phyloP scores from a whole-genome alignment of 179 eudicot genomes.

The Silene coronaria region DNA sequence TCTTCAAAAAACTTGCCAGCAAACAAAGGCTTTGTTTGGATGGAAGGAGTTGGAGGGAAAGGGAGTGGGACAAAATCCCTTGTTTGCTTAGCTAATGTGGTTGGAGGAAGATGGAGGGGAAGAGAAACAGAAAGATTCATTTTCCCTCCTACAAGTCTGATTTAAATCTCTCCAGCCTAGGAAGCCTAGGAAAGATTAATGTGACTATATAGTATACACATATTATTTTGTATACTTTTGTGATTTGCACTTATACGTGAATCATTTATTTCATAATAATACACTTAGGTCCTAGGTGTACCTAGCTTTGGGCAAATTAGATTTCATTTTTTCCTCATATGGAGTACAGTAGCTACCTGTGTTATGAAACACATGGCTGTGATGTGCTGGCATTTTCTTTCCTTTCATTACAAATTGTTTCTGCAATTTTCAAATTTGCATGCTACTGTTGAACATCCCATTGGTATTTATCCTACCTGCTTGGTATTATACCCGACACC shows the following conservation, averaged over 20 bases:
- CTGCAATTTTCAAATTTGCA: not conserved
- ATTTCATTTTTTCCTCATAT: no score
- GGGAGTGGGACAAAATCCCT: no score
- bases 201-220: not conserved
- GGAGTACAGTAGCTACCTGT: no score
- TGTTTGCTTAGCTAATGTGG: no score
- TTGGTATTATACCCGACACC: not conserved
- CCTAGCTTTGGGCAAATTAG: no score
- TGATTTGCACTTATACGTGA: not conserved
- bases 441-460: not conserved
- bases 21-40: no score
- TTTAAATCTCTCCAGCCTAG: not conserved
- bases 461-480: slow-evolving; percentile 5
- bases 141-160: no score
- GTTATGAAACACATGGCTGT: not conserved
- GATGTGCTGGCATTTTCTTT: not conserved
- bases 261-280: not conserved
- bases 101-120: no score
- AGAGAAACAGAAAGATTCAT: no score
- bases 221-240: not conserved
- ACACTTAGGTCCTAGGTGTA: not conserved
- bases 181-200: not conserved
- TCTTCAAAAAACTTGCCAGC: no score
- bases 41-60: no score
- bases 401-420: not conserved